Evolutionary conservation across 2,329 filamentous ascomycete species (phyloP), one percentile per base, ranked within the genome.

Genomic region (Colletotrichum truncatum): DNA sequence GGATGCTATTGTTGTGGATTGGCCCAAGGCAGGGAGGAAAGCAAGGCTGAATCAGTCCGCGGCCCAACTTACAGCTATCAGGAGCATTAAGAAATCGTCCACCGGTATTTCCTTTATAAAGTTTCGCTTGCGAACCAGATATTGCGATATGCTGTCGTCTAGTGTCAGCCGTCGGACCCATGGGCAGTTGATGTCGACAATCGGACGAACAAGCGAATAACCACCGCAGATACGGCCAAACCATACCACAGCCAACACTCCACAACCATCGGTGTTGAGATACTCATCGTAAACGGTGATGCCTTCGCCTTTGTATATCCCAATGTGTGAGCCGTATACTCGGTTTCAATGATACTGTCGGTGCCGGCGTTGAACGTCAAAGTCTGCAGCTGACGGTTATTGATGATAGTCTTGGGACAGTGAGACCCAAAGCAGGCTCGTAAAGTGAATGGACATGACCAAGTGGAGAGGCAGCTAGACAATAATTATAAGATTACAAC

Each of bases 181-280:
- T 10, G 12, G 46, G 12, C n/a, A n/a, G n/a, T 18, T 12, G 39
- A 43, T 25, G 6, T 6, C n/a, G 39, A 43, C n/a, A 16, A 16
- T 43, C 43, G 16, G 9, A 56, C 57, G 12, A 5, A 66, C 63
- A 54, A 66, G 56, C 63, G 52, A n/a, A 49, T 21, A 11, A 53
- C 21, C 7, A 66, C 63, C n/a, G 58, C 45, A 6, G 14, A 21
- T 10, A 56, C 45, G 14, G 58, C 63, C 10, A 66, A 18, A 6
- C 26, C 6, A 10, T 51, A 66, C 63, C 58, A 66, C 3, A 39
- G 14, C 63, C 58, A 66, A n/a, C 57, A 63, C 41, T 66, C 63
- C 34, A 25, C 63, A n/a, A 7, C 56, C 51, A 46, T 25, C 11
- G 46, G 30, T 9, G 14, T 12, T n/a, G 63, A 30, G n/a, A 43